Conservation (phyloP, 2,329 filamentous ascomycete genomes). For the Fusarium armeniacum region DNA sequence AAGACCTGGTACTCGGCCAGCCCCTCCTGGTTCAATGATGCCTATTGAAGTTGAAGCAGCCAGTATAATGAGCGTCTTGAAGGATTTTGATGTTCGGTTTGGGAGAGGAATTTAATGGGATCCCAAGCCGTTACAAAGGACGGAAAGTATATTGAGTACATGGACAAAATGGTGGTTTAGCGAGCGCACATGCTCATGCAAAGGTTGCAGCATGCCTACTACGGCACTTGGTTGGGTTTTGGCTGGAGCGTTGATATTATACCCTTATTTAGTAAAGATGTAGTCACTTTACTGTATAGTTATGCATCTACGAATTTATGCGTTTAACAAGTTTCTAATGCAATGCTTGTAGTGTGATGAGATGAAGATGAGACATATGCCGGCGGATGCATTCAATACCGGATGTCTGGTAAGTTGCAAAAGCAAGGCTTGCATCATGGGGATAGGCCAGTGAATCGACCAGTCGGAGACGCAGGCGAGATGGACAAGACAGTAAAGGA, state of each 20-base stretch:
- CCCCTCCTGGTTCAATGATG: slow-evolving; percentile 59
- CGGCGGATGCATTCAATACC: slow-evolving; percentile 13
- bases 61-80: slow-evolving; percentile 87
- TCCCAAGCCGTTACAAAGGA: slow-evolving; percentile 32
- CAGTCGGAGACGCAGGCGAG: slow-evolving; percentile 31
- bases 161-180: slow-evolving; percentile 28
- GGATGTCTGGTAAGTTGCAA: slow-evolving; percentile 37
- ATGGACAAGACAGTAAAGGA: slow-evolving; percentile 16
- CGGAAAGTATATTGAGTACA: slow-evolving; percentile 23
- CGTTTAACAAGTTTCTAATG: slow-evolving; percentile 34
- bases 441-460: slow-evolving; percentile 22
- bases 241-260: slow-evolving; percentile 52
- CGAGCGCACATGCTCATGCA: slow-evolving; percentile 24
- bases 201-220: slow-evolving; percentile 38
- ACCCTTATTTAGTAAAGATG: slow-evolving; percentile 49
- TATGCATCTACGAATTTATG: slow-evolving; percentile 48
- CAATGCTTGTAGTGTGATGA: slow-evolving; percentile 18
- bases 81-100: slow-evolving; percentile 84
- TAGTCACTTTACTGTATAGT: slow-evolving; percentile 40
- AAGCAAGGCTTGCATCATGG: slow-evolving; percentile 35
- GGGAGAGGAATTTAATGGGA: slow-evolving; percentile 59
- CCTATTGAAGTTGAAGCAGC: slow-evolving; percentile 85
- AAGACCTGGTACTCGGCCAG: slow-evolving; percentile 49
- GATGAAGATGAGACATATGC: slow-evolving; percentile 20
- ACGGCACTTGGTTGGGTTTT: slow-evolving; percentile 43